A percentile compares a stretch with the other conserved stretches of the same genome.
These are phyloP conservation scores for Pyrenochaeta sp. DNA, from an alignment of 2,329 filamentous ascomycete genomes.

Conservation along the genomic window DNA sequence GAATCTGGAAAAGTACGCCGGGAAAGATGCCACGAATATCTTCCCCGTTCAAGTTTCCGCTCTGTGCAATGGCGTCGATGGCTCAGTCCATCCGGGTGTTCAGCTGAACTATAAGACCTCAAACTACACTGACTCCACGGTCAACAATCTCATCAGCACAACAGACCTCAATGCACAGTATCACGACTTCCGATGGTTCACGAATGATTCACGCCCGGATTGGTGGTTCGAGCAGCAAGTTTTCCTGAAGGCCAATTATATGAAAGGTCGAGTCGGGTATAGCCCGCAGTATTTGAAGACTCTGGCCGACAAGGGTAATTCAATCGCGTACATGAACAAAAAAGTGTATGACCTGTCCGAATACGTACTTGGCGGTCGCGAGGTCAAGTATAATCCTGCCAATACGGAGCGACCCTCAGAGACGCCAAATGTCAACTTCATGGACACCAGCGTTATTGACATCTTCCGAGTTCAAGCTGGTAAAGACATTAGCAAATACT, in stretches of 20 bases:
- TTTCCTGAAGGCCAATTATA: slow-evolving; percentile 77
- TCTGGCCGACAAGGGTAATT: slow-evolving; percentile 69
- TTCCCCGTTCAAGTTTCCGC: slow-evolving; percentile 96
- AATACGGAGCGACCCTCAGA: slow-evolving; percentile 56
- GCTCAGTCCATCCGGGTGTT: slow-evolving; percentile 74
- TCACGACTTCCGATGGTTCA: slow-evolving; percentile 90
- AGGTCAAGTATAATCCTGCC: slow-evolving; percentile 61
- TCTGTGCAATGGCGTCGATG: slow-evolving; percentile 80
- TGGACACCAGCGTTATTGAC: slow-evolving; percentile 75
- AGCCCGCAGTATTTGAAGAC: slow-evolving; percentile 78
- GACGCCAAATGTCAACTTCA: slow-evolving; percentile 73
- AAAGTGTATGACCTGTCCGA: slow-evolving; percentile 89
- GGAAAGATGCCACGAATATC: slow-evolving; percentile 82
- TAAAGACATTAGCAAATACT: slow-evolving; percentile 82
- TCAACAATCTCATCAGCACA: slow-evolving; percentile 69
- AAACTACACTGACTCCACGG: slow-evolving; percentile 71
- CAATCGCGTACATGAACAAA: slow-evolving; percentile 79
- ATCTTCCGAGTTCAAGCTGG: slow-evolving; percentile 82
- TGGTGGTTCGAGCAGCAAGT: slow-evolving; percentile 94
- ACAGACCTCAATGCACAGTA: slow-evolving; percentile 79
- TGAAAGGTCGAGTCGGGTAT: slow-evolving; percentile 88
- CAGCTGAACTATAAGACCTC: slow-evolving; percentile 81
- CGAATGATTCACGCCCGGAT: slow-evolving; percentile 81
- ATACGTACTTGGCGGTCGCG: slow-evolving; percentile 80
- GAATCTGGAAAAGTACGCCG: slow-evolving; percentile 80